Conservation (phyloP, 345 rosid species). For the Moricandia moricandioides region DNA sequence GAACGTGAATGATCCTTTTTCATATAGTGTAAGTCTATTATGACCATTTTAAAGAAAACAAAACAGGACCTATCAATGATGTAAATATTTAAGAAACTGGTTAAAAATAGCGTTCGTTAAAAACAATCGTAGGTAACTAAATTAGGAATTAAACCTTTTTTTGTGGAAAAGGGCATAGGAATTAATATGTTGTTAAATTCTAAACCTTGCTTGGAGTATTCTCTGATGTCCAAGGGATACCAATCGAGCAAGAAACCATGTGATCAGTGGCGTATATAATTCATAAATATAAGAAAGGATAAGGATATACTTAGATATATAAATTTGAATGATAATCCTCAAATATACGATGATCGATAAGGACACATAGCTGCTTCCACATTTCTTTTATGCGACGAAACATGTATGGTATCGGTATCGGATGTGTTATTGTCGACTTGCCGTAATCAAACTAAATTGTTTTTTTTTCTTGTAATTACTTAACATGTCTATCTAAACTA, state of each 20-base stretch:
- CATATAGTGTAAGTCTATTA: too few relatives aligned
- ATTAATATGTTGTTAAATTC: background rate
- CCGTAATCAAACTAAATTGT: conserved; percentile 13
- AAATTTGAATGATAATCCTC: conserved; percentile 14
- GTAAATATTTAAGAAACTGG: too few relatives aligned
- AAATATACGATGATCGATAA: conserved; percentile 24
- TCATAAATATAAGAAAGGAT: conserved; percentile 2
- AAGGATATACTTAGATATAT: conserved; percentile 1
- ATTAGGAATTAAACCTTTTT: background rate
- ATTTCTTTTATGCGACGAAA: conserved; percentile 29
- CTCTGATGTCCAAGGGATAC: conserved; percentile 23
- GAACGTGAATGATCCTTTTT: too few relatives aligned
- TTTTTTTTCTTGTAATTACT: background rate
- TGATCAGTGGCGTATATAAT: conserved; percentile 26
- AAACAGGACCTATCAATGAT: too few relatives aligned
- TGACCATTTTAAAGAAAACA: background rate
- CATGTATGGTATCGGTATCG: conserved; percentile 28
- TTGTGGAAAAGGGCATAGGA: too few relatives aligned
- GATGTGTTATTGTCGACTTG: conserved; percentile 29
- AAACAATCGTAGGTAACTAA: background rate
- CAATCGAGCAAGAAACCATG: conserved; percentile 41
- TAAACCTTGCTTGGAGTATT: conserved; percentile 2
- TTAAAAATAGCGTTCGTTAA: too few relatives aligned
- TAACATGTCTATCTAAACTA: background rate
- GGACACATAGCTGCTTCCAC: conserved; percentile 30